These are phyloP conservation scores for Stereocaulon alpinum DNA, from an alignment of 495 filamentous ascomycete species.

Conservation along the genomic window DNA sequence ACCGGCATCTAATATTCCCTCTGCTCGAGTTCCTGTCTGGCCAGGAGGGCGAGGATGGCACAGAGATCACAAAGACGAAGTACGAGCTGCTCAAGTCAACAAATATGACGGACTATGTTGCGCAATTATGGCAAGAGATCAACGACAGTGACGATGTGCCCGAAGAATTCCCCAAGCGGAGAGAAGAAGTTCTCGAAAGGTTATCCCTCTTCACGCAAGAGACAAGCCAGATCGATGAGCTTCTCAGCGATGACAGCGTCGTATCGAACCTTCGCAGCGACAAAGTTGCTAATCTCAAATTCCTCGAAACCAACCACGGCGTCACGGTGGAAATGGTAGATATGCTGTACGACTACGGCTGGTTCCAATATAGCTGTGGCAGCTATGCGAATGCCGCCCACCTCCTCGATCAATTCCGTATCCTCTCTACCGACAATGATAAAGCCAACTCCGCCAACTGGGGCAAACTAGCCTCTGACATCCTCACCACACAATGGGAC, in stretches of 20 bases:
- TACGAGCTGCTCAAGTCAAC: conserved; percentile 88
- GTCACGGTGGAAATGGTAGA: conserved; percentile 93
- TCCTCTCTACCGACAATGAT: conserved; percentile 95
- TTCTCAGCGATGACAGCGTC: conserved; percentile 78
- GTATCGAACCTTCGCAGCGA: conserved; percentile 80
- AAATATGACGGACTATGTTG: conserved; percentile 97
- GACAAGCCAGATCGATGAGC: conserved; percentile 71
- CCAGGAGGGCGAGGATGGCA: conserved; percentile 48
- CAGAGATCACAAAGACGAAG: conserved; percentile 69
- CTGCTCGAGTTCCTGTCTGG: conserved; percentile 71
- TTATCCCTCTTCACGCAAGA: conserved; percentile 73
- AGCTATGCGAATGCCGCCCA: conserved; percentile 82
- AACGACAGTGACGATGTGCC: conserved; percentile 68
- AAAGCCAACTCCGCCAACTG: conserved; percentile 89
- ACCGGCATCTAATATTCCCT: conserved; percentile 91
- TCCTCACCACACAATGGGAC: conserved; percentile 89
- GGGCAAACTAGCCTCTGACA: conserved; percentile 92
- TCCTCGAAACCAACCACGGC: conserved; percentile 84
- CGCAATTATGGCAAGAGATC: conserved; percentile 75
- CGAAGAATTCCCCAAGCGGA: conserved; percentile 74
- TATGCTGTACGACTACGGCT: conserved; percentile 84
- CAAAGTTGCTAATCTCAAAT: conserved; percentile 95
- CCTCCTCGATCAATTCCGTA: conserved; percentile 88
- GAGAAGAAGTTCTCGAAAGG: conserved; percentile 75
- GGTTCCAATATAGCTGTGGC: conserved; percentile 93